A percentile compares a stretch with the other conserved stretches of the same genome.
Conservation (phyloP, 148 eudicot species). For the Vaccinium vitisidaea region DNA sequence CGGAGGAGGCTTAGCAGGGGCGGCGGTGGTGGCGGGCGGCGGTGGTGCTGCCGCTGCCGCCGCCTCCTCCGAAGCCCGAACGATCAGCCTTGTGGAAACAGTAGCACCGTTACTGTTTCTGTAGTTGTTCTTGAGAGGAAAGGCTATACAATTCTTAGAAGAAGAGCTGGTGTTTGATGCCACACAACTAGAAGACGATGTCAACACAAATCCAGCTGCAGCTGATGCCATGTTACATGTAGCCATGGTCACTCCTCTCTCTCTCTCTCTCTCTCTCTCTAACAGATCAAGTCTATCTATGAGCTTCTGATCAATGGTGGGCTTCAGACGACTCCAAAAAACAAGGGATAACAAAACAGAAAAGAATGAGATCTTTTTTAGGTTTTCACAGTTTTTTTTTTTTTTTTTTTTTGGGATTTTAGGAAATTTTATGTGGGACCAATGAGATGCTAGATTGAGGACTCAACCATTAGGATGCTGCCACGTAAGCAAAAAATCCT, state of each 20-base stretch:
- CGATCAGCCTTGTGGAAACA: constrained; percentile 12
- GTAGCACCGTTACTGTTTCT: neutral
- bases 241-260: constrained; percentile 13
- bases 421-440: neutral
- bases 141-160: neutral
- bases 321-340: neutral
- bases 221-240: constrained; percentile 23
- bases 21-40: constrained; percentile 9
- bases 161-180: constrained; percentile 9
- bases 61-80: constrained; percentile 20
- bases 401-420: neutral
- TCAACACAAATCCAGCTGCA: constrained; percentile 15
- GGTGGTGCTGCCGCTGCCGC: constrained; percentile 9
- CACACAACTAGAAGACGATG: constrained; percentile 8
- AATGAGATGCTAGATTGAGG: neutral
- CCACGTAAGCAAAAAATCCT: constrained; percentile 8
- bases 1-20: constrained; percentile 21
- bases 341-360: neutral
- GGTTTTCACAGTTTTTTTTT: neutral
- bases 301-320: neutral
- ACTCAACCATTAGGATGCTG: neutral
- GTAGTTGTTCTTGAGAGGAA: constrained; percentile 2
- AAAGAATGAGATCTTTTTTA: neutral
- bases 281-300: neutral
- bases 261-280: constrained; percentile 1